Evolutionary conservation across 148 eudicot genomes (phyloP), one percentile per base, ranked within the genome.

Genomic region (Silene conica): DNA sequence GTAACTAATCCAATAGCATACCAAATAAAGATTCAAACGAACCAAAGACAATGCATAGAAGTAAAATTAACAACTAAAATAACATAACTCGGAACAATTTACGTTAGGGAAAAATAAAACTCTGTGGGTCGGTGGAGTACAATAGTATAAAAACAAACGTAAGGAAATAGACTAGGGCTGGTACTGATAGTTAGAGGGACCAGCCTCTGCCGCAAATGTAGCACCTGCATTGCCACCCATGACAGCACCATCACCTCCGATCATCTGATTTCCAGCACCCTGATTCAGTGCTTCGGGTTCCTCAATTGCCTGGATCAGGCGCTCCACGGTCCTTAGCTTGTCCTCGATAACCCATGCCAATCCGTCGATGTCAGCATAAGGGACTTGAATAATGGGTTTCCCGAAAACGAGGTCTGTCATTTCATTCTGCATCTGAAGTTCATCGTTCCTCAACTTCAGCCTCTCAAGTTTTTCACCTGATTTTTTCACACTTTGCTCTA

Each of bases 321-420:
- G 43, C 0, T 38, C 43, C 43, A 50, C 4, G 14, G 55, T 15
- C 46, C 59, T 43, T 5, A 65, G 0, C 60, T 1, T 72, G 10
- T 72, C 67, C 1, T 78, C 67, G 19, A 78, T 41, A 3, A 65
- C 67, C 72, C 60, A 41, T 63, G 3, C 4, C 55, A 50, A 50
- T 9, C 3, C 16, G 0, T 13, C 18, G 0, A 50, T 50, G 55
- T 50, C 67, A n/a, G 0, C n/a, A 56, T 12, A 5, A 5, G 31
- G 20, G 16, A 60, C 64, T 38, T 79, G 45, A 1, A 59, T n/a
- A 48, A 45, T 6, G 11, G 65, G 41, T n/a, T 25, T 43, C 0
- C 73, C 79, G n/a, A 4, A 2, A 0, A 69, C 12, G 12, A 74
- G 20, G 9, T 63, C 54, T 0, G 6, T 5, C 43, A 71, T 61